Percentiles rank a stretch among this genome's conserved stretches.
These are phyloP conservation scores for Arbutus unedo DNA, from an alignment of 148 eudicot genomes.

Conservation along the genomic window DNA sequence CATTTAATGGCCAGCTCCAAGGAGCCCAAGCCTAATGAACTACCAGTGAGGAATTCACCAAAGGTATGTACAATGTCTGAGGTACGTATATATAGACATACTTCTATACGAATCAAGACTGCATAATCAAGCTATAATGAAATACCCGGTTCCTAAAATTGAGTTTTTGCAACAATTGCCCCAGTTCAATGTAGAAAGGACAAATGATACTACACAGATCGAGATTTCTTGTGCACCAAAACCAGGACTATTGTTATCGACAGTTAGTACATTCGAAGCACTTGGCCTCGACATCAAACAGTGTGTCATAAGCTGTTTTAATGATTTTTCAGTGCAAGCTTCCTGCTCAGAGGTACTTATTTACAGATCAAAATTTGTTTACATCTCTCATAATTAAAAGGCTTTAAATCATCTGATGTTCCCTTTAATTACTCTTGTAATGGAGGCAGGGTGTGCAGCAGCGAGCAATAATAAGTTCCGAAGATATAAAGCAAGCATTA, in stretches of 20 bases:
- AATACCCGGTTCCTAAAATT: background rate
- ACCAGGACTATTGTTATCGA: slow-evolving; percentile 46
- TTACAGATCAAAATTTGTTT: background rate
- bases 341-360: slow-evolving; percentile 42
- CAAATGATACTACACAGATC: slow-evolving; percentile 23
- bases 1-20: slow-evolving; percentile 19
- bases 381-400: background rate
- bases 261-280: slow-evolving; percentile 35
- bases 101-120: background rate
- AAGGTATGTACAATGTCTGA: slow-evolving; percentile 25
- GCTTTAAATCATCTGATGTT: background rate
- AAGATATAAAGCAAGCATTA: slow-evolving; percentile 42
- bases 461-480: slow-evolving; percentile 23
- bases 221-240: slow-evolving; percentile 40
- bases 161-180: background rate
- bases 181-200: slow-evolving; percentile 46
- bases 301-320: slow-evolving; percentile 46
- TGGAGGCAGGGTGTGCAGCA: slow-evolving; percentile 29
- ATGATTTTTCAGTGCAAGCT: slow-evolving; percentile 45
- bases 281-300: slow-evolving; percentile 44
- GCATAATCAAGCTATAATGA: background rate
- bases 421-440: background rate
- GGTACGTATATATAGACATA: background rate
- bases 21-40: slow-evolving; percentile 33
- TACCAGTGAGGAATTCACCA: slow-evolving; percentile 24